These are phyloP conservation scores for Arctostaphylos glauca DNA, from an alignment of 148 eudicot species.

Conservation along the genomic window DNA sequence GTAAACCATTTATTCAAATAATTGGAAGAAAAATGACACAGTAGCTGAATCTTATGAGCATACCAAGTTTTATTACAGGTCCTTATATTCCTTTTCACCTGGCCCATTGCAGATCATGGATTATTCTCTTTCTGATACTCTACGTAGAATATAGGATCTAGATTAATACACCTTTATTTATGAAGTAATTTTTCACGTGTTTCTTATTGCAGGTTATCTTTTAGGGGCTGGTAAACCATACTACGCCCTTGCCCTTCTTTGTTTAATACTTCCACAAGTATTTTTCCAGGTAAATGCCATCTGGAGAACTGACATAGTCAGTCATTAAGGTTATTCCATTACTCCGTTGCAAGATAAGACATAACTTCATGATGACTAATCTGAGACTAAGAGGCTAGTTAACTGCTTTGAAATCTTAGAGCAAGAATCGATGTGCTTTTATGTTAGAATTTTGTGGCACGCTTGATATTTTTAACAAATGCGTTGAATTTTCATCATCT, in stretches of 20 bases:
- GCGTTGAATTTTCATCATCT: background rate
- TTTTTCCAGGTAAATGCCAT: slow-evolving; percentile 78
- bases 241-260: slow-evolving; percentile 73
- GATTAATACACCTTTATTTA: background rate
- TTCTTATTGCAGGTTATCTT: slow-evolving; percentile 69
- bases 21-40: background rate
- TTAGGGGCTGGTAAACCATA: slow-evolving; percentile 83
- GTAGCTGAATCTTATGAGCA: background rate
- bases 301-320: background rate
- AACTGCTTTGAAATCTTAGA: background rate
- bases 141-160: background rate
- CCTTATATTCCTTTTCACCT: background rate
- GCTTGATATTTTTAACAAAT: background rate
- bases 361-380: background rate
- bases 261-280: slow-evolving; percentile 75
- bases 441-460: background rate
- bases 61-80: background rate
- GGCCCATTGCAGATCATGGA: background rate
- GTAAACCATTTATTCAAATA: background rate
- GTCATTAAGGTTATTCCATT: background rate
- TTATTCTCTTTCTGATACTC: background rate
- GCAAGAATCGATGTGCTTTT: background rate
- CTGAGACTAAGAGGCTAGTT: background rate
- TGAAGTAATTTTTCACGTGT: slow-evolving; percentile 10
- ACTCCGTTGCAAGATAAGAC: background rate